phyloP scores from a whole-genome alignment of 2,329 filamentous ascomycete species.

The Cryphonectria carpinicola region DNA sequence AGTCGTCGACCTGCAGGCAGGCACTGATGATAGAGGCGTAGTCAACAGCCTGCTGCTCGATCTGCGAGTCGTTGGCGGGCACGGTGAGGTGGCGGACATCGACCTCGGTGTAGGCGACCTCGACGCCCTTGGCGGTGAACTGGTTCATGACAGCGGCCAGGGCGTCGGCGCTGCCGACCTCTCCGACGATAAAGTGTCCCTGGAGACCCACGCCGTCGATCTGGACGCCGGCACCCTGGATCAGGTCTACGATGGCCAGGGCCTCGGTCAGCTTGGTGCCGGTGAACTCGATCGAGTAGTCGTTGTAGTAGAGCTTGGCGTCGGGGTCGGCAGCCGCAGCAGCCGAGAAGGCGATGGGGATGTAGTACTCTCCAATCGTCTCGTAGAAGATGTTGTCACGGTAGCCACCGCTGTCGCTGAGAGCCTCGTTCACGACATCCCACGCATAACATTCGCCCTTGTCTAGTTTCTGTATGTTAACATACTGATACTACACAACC shows the following conservation, averaged over 20 bases:
- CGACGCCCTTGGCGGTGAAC: conserved; percentile 56
- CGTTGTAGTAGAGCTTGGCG: conserved; percentile 59
- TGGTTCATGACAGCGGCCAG: conserved; percentile 51
- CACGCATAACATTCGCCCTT: conserved; percentile 64
- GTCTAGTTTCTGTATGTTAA: conserved; percentile 34
- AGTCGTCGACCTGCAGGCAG: conserved; percentile 41
- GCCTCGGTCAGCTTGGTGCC: conserved; percentile 51
- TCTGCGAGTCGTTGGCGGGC: conserved; percentile 44
- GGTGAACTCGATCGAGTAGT: conserved; percentile 59
- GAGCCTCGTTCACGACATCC: conserved; percentile 69
- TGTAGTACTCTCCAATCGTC: conserved; percentile 59
- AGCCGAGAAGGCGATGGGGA: conserved; percentile 61
- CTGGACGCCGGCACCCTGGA: conserved; percentile 53
- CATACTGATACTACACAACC: background rate
- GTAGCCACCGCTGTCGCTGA: conserved; percentile 55
- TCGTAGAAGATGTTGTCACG: conserved; percentile 58
- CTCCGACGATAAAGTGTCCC: conserved; percentile 61
- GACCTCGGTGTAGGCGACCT: conserved; percentile 65
- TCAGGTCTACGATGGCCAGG: conserved; percentile 48
- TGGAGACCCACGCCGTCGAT: conserved; percentile 68
- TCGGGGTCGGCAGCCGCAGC: conserved; percentile 57
- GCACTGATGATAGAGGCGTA: conserved; percentile 45
- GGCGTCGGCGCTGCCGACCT: conserved; percentile 49
- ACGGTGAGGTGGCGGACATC: conserved; percentile 56
- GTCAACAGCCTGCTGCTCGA: conserved; percentile 51